Base-by-base conservation (phyloP, 306 rosid species). In the Rosa multiflora region DNA sequence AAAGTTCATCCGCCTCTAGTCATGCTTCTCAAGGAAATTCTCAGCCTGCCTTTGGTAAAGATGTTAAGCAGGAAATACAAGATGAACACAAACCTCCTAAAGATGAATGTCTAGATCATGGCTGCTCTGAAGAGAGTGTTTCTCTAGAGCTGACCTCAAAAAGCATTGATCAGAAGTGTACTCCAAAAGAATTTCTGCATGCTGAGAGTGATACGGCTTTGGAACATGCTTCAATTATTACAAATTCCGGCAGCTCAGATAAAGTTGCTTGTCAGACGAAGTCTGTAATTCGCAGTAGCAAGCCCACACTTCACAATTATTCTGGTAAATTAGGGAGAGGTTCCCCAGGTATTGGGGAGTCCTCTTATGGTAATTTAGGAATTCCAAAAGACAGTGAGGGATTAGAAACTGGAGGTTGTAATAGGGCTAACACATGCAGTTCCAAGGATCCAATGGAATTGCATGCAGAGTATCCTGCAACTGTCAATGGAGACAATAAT, bases 1-100 rank as follows among this genome's bases (percentile, higher is more conserved):
- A 88, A 85, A 89, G 97, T 82, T 88, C 88, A 74, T 85, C 95
- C 21, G 85, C 92, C 26, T 92, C 89, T 64, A 94, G 97, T 85
- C 85, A 92, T 77, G 94, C 91, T n/a, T 88, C 93, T 9, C 89
- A 84, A 85, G 93, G 90, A 83, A 86, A 76, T 76, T 75, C 79
- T 79, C 89, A 68, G 51, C 83, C 79, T 26, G 76, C 80, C 77
- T 80, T 80, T 40, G 88, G 82, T 68, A 80, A 83, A 72, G 80
- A 81, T 35, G 82, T 74, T 72, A 90, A 86, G 86, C 84, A 72
- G 75, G 92, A 87, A 78, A 74, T 68, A 58, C 80, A 70, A 18
- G 83, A 76, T 53, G 82, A 79, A 78, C 82, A 70, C 46, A 91
- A 85, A 86, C 85, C 76, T 32, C 73, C 63, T 8, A 79, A 59